These are phyloP conservation scores for Hordeum vulgare DNA, from an alignment of 176 grass and related monocot genomes.

Conservation along the genomic window DNA sequence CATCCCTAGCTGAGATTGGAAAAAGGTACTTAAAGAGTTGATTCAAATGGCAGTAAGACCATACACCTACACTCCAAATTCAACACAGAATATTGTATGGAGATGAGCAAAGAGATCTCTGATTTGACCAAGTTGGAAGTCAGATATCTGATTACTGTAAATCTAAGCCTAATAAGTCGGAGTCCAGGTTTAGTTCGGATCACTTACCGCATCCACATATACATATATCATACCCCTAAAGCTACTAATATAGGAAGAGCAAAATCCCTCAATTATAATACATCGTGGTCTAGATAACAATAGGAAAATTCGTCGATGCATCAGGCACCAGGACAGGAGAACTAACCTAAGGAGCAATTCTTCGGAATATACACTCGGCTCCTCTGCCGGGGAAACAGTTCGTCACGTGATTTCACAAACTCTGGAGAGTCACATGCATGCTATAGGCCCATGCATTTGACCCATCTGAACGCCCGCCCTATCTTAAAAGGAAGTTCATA, in stretches of 20 bases:
- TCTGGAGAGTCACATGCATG: neutral
- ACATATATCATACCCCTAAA: constrained; percentile 30
- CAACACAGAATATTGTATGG: neutral
- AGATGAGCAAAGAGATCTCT: too few species aligned
- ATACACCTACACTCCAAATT: neutral
- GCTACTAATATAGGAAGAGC: constrained; percentile 16
- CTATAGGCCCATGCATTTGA: constrained; percentile 82
- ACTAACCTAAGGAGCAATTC: constrained; percentile 31
- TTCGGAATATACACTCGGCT: constrained; percentile 40
- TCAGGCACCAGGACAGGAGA: constrained; percentile 12
- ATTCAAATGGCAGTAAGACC: neutral
- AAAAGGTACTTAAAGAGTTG: too few species aligned
- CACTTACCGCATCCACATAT: constrained; percentile 24
- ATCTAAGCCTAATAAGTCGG: neutral
- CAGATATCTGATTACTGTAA: neutral
- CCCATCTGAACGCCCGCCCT: constrained; percentile 59
- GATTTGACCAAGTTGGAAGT: neutral
- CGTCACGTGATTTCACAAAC: constrained; percentile 1
- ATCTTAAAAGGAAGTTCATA: constrained; percentile 90
- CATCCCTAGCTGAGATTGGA: neutral
- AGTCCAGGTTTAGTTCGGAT: neutral
- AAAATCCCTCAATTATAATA: constrained; percentile 30
- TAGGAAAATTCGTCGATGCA: neutral
- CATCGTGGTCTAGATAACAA: constrained; percentile 16
- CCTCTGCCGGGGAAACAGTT: neutral